Evolutionary conservation across 306 rosid genomes (phyloP), one percentile per base, ranked within the genome.

Genomic region (Pyrus pyrifolia): DNA sequence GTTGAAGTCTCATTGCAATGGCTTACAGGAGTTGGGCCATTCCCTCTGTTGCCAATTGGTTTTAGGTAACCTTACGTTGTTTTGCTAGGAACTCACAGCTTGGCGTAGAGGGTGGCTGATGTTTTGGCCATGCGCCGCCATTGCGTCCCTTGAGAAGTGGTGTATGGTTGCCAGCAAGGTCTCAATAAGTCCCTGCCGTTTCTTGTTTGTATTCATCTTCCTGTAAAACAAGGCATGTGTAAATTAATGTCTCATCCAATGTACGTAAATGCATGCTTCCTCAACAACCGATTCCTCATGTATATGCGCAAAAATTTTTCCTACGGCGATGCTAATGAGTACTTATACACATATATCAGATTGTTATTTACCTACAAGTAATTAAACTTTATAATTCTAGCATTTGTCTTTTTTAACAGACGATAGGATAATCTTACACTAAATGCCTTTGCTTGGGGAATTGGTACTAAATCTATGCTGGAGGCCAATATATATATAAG

Each of bases 101-200:
- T 76, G 79, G 72, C 80, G 90, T 25, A 95, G 79, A 55, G 81
- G 87, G 70, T 74, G 80, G 81, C 87, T 83, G 71, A 88, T 85
- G 78, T 95, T 93, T 64, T 83, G 87, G 33, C 93, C 91, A 35
- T 83, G 84, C 70, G 83, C 73, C 12, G 89, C 80, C 66, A 87
- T 80, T 67, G 73, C 62, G 70, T 89, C 97, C 80, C 90, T 66
- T 0, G 96, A 90, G 78, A 92, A 85, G 78, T 87, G 87, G 73
- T 87, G 86, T 25, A 95, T 60, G 49, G 90, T 88, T 72, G 89
- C 78, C 17, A 87, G 77, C 81, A 95, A 81, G 46, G 85, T 80
- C 72, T 83, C 87, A 15, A 79, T 85, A 0, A 92, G 89, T 65
- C 86, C 91, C 17, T 83, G 76, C 62, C 75, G 86, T 77, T 74